Evolutionary conservation across 441 rosid genomes (phyloP), one percentile per base, ranked within the genome.

Genomic region (Croton setiger): DNA sequence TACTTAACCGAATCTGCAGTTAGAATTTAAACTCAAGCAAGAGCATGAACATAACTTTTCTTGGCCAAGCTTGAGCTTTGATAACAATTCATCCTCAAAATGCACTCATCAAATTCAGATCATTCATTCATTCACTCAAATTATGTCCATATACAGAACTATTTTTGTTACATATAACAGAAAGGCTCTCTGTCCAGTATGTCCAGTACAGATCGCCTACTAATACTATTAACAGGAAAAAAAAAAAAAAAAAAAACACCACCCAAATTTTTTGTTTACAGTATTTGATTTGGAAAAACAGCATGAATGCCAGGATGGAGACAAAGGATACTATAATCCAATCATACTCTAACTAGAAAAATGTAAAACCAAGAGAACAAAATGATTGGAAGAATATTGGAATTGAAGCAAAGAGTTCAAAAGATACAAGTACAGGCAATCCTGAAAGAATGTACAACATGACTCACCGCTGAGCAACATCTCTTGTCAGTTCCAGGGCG

Each of bases 401-500:
- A 58, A 13, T 49, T 17, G 18, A 44, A 31, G 43, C 66, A 60
- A 39, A 69, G 60, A 59, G 43, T 66, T 60, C 61, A 56, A 43
- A 67, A 65, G 69, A 67, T 57, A 72, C 45, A 76, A 56, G 65
- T 82, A 88, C 75, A 78, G 70, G 88, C 87, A 83, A 74, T 66
- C 74, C 55, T 37, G 43, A 20, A 67, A 71, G 88, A 79, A 85
- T 88, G 77, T 88, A 88, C 94, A 85, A 77, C 74, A 67, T 2
- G 55, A 63, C 48, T 59, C 62, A 5, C 21, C 10, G 48, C 33
- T 4, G 48, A 23, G 63, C n/a, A 47, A 45, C 44, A 3, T 57
- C 66, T 14, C 63, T 7, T 13, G 41, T 81, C 81, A 93, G 78
- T 84, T 93, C 96, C 96, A 93, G 17, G 97, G 91, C 2, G 97